Evolutionary conservation across 805 yeast species (phyloP), one percentile per base, ranked within the genome.

Genomic region (Ogataea polymorpha): DNA sequence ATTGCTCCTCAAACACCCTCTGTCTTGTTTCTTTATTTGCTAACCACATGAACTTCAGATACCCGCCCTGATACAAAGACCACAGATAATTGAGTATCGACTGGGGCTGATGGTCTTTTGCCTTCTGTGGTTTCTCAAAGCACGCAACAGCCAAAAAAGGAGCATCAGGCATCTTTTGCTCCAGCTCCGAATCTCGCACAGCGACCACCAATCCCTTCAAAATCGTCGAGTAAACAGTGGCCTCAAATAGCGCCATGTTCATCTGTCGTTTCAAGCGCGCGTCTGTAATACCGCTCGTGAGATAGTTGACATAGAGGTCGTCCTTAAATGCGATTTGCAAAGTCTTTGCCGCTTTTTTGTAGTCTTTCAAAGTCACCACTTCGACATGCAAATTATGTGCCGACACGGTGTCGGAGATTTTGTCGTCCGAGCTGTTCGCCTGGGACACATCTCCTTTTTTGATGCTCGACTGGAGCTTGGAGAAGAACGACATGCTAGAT

Each of bases 81-180:
- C 64, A 61, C 8, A 59, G 44, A 45, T 58, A 46, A 42, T 61
- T 35, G 60, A 63, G 45, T 39, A 66, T 42, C 54, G 70, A 53
- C 47, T 53, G 44, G 32, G 54, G 44, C 34, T 48, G 45, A 20
- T 45, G 37, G 37, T 51, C 44, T 4, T 30, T 35, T 5, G 32
- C 33, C 20, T 43, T 43, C n/a, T 40, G 40, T 4, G 69, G 69
- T 41, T 58, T 62, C 24, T 61, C 66, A 67, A 77, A 75, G 42
- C 75, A 70, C 1, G 80, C 77, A 23, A 66, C 78, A n/a, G 77
- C 80, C 46, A 74, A 58, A 49, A 66, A 75, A 10, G 80, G 79
- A 14, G 70, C 58, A 24, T 61, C 51, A 3, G 67, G 65, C 48
- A 63, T 70, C 40, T 45, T 45, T 32, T 48, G 40, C 53, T 67